Evolutionary conservation across 768 basidiomycete genomes (phyloP).

Genomic region (Suillus alpinus): DNA sequence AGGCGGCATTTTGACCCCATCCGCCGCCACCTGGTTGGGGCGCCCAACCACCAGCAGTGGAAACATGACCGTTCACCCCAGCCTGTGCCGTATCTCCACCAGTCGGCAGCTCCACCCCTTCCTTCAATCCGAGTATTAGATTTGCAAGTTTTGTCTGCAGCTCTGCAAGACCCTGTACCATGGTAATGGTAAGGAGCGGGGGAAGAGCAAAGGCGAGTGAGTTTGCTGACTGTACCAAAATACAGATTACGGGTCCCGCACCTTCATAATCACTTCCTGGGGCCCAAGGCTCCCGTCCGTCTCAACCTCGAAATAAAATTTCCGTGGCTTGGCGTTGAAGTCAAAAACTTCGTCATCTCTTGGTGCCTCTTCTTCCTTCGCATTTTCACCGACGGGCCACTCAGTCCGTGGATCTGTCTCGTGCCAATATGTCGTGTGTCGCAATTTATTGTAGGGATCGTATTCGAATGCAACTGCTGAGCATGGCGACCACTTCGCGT

Average conservation of each 20-base stretch:
- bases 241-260: conserved; percentile 22
- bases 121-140: conserved; percentile 72
- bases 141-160: conserved; percentile 80
- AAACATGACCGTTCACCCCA: conserved; percentile 8
- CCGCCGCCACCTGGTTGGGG: conserved; percentile 22
- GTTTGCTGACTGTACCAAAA: neutral
- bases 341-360: conserved; percentile 85
- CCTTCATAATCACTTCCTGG: conserved; percentile 88
- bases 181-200: neutral
- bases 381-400: conserved; percentile 92
- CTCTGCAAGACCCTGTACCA: conserved; percentile 65
- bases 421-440: conserved; percentile 95
- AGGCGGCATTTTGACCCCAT: conserved; percentile 28
- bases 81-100: conserved; percentile 30
- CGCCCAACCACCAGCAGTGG: conserved; percentile 22
- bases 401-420: conserved; percentile 79
- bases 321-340: conserved; percentile 80
- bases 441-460: conserved; percentile 94
- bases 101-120: conserved; percentile 50
- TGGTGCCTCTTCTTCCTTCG: conserved; percentile 75
- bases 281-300: conserved; percentile 88
- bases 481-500: conserved; percentile 98
- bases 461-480: conserved; percentile 96
- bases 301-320: conserved; percentile 95
- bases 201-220: neutral